phyloP scores from a whole-genome alignment of 805 yeast species.

The Ogataea dorogensis region DNA sequence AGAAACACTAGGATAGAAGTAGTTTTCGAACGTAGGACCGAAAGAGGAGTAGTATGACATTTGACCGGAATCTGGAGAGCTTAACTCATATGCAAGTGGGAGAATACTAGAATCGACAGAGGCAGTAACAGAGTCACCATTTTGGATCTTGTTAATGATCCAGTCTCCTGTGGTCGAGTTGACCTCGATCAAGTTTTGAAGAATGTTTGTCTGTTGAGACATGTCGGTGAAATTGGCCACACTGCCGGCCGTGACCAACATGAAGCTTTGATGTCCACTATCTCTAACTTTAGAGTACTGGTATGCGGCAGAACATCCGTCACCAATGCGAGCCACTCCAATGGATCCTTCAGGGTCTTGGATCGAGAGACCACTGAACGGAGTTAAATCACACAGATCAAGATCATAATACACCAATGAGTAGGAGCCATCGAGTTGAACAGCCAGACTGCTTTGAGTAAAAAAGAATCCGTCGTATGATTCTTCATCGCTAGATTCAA shows the following conservation, averaged over 20 bases:
- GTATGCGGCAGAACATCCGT: not conserved
- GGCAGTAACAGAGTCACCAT: no score
- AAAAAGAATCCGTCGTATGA: not conserved
- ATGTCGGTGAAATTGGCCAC: not conserved
- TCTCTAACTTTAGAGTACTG: not conserved
- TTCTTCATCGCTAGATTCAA: slow-evolving; percentile 8
- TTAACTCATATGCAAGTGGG: no score
- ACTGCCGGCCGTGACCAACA: slow-evolving; percentile 1
- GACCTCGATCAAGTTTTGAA: slow-evolving; percentile 4
- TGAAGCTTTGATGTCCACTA: not conserved
- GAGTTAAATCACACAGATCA: not conserved
- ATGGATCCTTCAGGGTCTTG: no score
- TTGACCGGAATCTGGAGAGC: slow-evolving; percentile 13
- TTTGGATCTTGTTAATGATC: slow-evolving; percentile 7
- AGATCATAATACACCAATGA: not conserved
- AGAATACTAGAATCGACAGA: no score
- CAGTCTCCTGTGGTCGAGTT: slow-evolving; percentile 11
- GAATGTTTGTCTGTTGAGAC: not conserved
- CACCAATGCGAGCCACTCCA: not conserved
- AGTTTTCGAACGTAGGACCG: slow-evolving; percentile 23
- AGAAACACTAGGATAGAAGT: slow-evolving; percentile 20
- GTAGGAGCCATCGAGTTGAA: slow-evolving; percentile 1
- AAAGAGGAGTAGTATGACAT: slow-evolving; percentile 17
- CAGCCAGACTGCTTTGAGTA: not conserved
- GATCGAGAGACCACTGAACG: no score